Base-by-base conservation (phyloP, 805 yeast species). In the Yamadazyma ubonensis region DNA sequence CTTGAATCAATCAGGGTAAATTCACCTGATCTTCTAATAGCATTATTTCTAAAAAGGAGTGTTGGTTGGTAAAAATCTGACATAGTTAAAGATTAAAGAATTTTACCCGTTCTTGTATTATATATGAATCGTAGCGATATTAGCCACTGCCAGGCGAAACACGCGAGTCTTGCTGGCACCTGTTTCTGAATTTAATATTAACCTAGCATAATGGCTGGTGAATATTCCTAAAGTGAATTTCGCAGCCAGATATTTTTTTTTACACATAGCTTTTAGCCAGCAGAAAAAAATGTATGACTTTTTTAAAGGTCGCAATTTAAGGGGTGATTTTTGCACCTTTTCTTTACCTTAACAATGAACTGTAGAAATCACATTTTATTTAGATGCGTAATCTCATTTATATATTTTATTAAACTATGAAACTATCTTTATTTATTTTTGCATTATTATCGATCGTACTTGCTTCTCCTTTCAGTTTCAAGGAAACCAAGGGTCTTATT, bases 61-160 rank as follows among this genome's bases (percentile, higher is more conserved):
- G 70, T 63, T n/a, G 74, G 73, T 45, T 67, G 64, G 53, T 69
- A 69, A 45, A 53, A 59, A 18, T 55, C 62, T 5, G 52, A 38
- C 65, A 61, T 60, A n/a, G 14, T 43, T 6, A 6, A 22, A 22
- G 25, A 22, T n/a, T n/a, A n/a, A n/a, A n/a, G 25, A 22, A 22
- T 22, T 22, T 22, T 7, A 10, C 25, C 25, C 25, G 10, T 22
- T 22, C 25, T 15, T 27, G 17, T 4, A 11, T 15, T 27, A 27
- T 27, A 27, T 27, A 27, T 27, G 30, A 12, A n/a, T 27, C 7
- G 16, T 11, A 12, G 11, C 17, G 9, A 9, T 16, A 4, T 12
- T 27, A 15, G 4, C 17, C 20, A 5, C n/a, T 3, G 9, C 3
- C 12, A 4, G 5, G 20, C 22, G 21, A 16, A 29, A 29, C n/a